Conservation (phyloP, 257 asterid species). For the Nyctanthes arbortristis region DNA sequence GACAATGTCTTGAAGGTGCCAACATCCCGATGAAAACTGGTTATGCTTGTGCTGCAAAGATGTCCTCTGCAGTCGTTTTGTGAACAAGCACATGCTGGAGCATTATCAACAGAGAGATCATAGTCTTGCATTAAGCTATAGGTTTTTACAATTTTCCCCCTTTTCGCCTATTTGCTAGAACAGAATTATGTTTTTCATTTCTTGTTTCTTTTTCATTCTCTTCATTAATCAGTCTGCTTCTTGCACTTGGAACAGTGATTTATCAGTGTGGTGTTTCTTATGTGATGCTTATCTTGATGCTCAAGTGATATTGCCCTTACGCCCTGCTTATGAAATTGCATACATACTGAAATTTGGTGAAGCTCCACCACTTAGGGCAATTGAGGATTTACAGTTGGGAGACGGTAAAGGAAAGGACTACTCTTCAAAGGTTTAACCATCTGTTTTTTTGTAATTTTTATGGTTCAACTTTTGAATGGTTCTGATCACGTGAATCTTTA, state of each 20-base stretch:
- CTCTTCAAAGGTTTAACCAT: background rate
- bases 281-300: constrained; percentile 89
- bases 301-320: constrained; percentile 56
- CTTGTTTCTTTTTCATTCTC: background rate
- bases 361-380: constrained; percentile 59
- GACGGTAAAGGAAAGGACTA: constrained; percentile 25
- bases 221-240: background rate
- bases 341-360: constrained; percentile 74
- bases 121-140: constrained; percentile 71
- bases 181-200: background rate
- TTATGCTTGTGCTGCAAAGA: constrained; percentile 81
- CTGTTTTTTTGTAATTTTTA: background rate
- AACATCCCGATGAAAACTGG: constrained; percentile 82
- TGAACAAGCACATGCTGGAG: constrained; percentile 91
- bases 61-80: constrained; percentile 88
- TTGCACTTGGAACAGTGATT: constrained; percentile 53
- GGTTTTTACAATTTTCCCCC: constrained; percentile 35
- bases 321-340: constrained; percentile 71
- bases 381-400: constrained; percentile 27
- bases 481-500: background rate
- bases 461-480: background rate
- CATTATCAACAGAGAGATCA: constrained; percentile 60
- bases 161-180: background rate
- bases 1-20: constrained; percentile 47
- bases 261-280: constrained; percentile 92